These are phyloP conservation scores for Corinectria fuckeliana DNA, from an alignment of 2,329 filamentous ascomycete species.

Conservation along the genomic window DNA sequence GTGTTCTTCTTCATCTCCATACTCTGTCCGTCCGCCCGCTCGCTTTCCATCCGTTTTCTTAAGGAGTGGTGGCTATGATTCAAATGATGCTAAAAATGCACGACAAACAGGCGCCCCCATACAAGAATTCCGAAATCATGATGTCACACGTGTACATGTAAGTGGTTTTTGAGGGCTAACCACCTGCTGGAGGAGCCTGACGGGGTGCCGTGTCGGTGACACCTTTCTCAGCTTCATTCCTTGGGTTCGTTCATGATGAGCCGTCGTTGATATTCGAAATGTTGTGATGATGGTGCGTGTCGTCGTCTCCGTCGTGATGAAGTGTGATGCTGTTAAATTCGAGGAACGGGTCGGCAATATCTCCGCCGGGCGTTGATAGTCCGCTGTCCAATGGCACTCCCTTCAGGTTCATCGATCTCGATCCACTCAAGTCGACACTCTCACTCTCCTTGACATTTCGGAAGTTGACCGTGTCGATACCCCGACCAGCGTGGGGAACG, in stretches of 20 bases:
- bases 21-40: not conserved
- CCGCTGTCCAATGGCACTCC: constrained; percentile 88
- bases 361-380: constrained; percentile 81
- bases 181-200: constrained; percentile 13
- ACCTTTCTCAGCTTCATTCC: constrained; percentile 2
- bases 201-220: constrained; percentile 13
- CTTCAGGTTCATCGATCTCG: constrained; percentile 63
- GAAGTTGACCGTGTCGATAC: constrained; percentile 95
- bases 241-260: not conserved
- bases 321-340: constrained; percentile 99
- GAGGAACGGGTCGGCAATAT: constrained; percentile 89
- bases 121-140: constrained; percentile 34
- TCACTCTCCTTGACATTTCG: constrained; percentile 97
- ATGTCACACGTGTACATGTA: constrained; percentile 29
- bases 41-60: constrained; percentile 16
- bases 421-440: constrained; percentile 82
- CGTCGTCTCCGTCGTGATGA: constrained; percentile 91
- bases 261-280: not conserved
- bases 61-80: constrained; percentile 35
- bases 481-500: constrained; percentile 87
- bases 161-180: constrained; percentile 20
- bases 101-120: constrained; percentile 27
- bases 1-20: not conserved
- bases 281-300: constrained; percentile 38
- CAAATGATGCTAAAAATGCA: constrained; percentile 33